Base-by-base conservation (phyloP, 495 filamentous ascomycete species). In the Penicillium crystallinum region DNA sequence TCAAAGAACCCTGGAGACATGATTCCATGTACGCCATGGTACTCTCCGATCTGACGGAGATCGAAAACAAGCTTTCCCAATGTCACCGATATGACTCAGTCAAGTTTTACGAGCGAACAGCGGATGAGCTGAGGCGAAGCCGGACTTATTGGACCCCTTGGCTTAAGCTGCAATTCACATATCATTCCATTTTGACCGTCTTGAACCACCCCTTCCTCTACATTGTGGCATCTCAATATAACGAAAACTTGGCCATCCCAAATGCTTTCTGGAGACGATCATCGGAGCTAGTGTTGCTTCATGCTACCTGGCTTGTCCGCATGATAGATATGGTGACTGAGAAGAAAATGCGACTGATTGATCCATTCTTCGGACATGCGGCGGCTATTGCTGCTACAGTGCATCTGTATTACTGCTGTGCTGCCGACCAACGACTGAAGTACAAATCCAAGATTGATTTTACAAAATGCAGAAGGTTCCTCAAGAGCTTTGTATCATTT, bases 251-350 rank as follows among this genome's bases (percentile, higher is more conserved):
- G 8, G 68, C 72, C 1, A 76, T 76, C 23, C 73, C 73, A 0
- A 76, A 76, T 37, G 67, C 67, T 18, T 76, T 76, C 45, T 76
- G 73, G 73, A 64, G 71, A 35, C 50, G 73, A 17, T 75, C 71
- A 2, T 76, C 73, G 0, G 73, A 76, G 55, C 55, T 74, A 7
- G 73, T 73, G 12, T 50, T 76, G 12, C 53, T 76, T 3, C 73
- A 76, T 46, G 71, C 72, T 4, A 76, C 73, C 7, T 76, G 73
- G 73, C 58, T 76, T 39, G 73, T 76, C 21, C 70, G 73, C n/a
- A 63, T 76, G 59, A 75, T 76, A 39, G 73, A 76, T 47, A 76
- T 76, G 73, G 68, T 75, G 7, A 59, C 65, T 5, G 73, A 76
- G 23, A 75, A 73, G 62, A 65, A 74, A 33, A 55, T 76, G 49